phyloP scores from a whole-genome alignment of 2,329 filamentous ascomycete genomes.

The Curvularia hawaiiensis region DNA sequence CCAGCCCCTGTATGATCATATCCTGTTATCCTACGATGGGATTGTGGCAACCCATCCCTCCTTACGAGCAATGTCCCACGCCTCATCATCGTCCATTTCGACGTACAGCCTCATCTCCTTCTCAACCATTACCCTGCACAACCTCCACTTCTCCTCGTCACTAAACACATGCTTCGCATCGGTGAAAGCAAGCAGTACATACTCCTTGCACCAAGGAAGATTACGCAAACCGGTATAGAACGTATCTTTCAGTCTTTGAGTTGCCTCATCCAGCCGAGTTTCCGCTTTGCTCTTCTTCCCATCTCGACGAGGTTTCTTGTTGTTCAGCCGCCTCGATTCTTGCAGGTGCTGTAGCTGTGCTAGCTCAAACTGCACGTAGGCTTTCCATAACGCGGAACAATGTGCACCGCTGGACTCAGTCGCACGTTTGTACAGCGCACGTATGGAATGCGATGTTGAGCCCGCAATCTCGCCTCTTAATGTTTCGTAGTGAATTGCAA shows the following conservation, averaged over 20 bases:
- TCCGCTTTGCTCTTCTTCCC: slow-evolving; percentile 31
- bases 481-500: slow-evolving; percentile 62
- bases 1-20: background rate
- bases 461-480: slow-evolving; percentile 49
- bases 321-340: slow-evolving; percentile 15
- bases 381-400: slow-evolving; percentile 39
- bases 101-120: slow-evolving; percentile 66
- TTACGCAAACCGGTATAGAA: slow-evolving; percentile 62
- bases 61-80: background rate
- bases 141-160: slow-evolving; percentile 56
- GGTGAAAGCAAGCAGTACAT: slow-evolving; percentile 62
- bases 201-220: slow-evolving; percentile 68
- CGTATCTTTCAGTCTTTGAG: slow-evolving; percentile 55
- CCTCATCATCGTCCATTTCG: slow-evolving; percentile 46
- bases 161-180: slow-evolving; percentile 44
- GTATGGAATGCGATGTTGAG: slow-evolving; percentile 57
- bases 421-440: slow-evolving; percentile 61
- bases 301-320: slow-evolving; percentile 21
- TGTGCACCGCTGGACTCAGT: slow-evolving; percentile 44
- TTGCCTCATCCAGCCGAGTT: slow-evolving; percentile 32
- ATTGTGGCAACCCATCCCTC: background rate
- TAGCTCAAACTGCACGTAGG: slow-evolving; percentile 42
- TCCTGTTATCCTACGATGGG: background rate
- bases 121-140: slow-evolving; percentile 64
- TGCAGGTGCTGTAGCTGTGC: slow-evolving; percentile 11